These are phyloP conservation scores for Rhizophagus prolifer DNA, from an alignment of 192 early-diverging fungal genomes.

Conservation along the genomic window DNA sequence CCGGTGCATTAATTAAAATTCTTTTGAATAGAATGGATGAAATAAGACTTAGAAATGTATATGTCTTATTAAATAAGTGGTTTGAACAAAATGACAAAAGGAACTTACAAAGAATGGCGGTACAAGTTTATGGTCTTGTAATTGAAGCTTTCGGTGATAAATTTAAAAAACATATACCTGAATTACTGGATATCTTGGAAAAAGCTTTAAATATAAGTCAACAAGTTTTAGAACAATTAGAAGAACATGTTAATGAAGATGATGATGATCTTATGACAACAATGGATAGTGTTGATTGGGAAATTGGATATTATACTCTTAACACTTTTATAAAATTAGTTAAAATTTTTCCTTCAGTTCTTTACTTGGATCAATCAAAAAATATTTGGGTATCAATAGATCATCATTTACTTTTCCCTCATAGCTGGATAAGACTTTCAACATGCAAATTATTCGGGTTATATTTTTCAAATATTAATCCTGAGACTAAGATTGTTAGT, in stretches of 20 bases:
- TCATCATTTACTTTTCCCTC: constrained; percentile 80
- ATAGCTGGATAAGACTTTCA: constrained; percentile 83
- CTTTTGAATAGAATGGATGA: constrained; percentile 66
- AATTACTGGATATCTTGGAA: constrained; percentile 52
- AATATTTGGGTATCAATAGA: constrained; percentile 68
- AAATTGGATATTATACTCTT: constrained; percentile 80
- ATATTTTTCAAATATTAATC: constrained; percentile 72
- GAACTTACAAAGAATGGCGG: constrained; percentile 73
- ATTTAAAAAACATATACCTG: constrained; percentile 53
- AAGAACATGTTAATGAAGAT: constrained; percentile 35
- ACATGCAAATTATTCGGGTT: constrained; percentile 71
- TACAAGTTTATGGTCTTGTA: constrained; percentile 83
- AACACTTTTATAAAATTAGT: constrained; percentile 74
- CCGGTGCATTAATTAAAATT: constrained; percentile 67
- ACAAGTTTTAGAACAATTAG: constrained; percentile 48
- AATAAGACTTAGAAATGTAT: constrained; percentile 58
- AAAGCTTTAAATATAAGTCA: constrained; percentile 46
- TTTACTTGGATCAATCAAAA: constrained; percentile 48
- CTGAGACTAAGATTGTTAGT: constrained; percentile 38
- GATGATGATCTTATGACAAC: constrained; percentile 41
- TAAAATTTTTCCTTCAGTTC: constrained; percentile 50
- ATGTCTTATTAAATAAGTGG: constrained; percentile 79
- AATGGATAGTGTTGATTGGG: constrained; percentile 75
- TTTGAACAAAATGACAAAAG: constrained; percentile 55
- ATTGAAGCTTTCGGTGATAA: constrained; percentile 74